Conservation (phyloP, 192 early-diverging fungal species). For the Rhizophagus sp. region DNA sequence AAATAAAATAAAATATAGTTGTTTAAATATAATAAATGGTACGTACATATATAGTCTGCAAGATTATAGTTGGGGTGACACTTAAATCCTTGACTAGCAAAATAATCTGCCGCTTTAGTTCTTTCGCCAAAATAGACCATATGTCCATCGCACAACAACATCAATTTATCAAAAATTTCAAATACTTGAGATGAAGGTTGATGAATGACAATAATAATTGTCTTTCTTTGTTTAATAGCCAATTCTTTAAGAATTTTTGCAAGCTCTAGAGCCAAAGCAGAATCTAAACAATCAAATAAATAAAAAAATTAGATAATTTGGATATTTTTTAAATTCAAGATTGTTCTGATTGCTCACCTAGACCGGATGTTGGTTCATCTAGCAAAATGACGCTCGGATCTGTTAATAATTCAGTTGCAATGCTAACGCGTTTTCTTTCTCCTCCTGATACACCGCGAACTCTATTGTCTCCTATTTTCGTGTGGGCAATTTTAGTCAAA, state of each 20-base stretch:
- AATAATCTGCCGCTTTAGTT: neutral
- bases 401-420: constrained; percentile 72
- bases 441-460: constrained; percentile 75
- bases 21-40: neutral
- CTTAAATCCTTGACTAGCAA: constrained; percentile 1
- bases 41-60: neutral
- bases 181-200: constrained; percentile 86
- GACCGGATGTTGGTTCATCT: constrained; percentile 74
- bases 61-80: constrained; percentile 21
- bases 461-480: constrained; percentile 62
- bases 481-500: constrained; percentile 65
- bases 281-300: too few relatives aligned
- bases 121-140: constrained; percentile 64
- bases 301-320: neutral
- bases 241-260: constrained; percentile 20
- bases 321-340: neutral
- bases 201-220: constrained; percentile 86
- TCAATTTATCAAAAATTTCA: constrained; percentile 66
- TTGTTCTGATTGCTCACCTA: constrained; percentile 46
- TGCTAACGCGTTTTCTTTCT: constrained; percentile 74
- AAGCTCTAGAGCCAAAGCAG: constrained; percentile 15
- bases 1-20: neutral
- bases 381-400: constrained; percentile 67
- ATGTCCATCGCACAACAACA: constrained; percentile 66
- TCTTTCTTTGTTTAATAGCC: constrained; percentile 40